phyloP scores from a whole-genome alignment of 2,329 filamentous ascomycete species.

The Pseudocercospora vitis region DNA sequence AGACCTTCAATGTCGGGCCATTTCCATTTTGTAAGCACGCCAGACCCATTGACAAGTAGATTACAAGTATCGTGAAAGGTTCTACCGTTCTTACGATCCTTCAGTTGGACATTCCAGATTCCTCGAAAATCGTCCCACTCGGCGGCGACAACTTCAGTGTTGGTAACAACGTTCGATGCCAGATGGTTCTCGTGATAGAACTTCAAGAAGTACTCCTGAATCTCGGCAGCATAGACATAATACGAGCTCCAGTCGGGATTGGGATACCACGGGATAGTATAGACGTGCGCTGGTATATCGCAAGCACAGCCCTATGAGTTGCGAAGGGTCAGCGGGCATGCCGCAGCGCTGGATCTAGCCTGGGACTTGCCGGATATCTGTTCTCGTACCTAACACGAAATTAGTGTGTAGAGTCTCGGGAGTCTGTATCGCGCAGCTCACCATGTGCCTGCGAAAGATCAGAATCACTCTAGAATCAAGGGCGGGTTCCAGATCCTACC shows the following conservation, averaged over 20 bases:
- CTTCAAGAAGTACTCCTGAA: constrained; percentile 43
- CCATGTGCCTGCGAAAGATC: too few relatives aligned
- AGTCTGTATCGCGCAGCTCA: too few relatives aligned
- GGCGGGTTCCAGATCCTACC: too few relatives aligned
- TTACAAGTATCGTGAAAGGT: constrained; percentile 50
- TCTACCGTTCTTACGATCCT: constrained; percentile 45
- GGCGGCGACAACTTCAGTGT: constrained; percentile 22
- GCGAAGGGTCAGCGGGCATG: not conserved
- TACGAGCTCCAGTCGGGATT: constrained; percentile 30
- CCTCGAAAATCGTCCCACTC: constrained; percentile 26
- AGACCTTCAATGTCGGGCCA: constrained; percentile 56
- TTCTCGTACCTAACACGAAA: constrained; percentile 40
- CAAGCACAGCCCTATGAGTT: constrained; percentile 30
- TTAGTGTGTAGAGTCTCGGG: too few relatives aligned
- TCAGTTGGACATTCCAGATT: constrained; percentile 35
- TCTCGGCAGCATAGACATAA: constrained; percentile 43
- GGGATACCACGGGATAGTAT: constrained; percentile 28
- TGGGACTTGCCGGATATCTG: constrained; percentile 1
- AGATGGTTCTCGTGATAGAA: constrained; percentile 43
- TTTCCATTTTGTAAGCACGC: constrained; percentile 54
- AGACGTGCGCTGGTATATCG: constrained; percentile 42
- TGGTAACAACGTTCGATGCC: constrained; percentile 39
- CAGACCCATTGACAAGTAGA: constrained; percentile 51
- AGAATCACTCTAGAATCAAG: too few relatives aligned
- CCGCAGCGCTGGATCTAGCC: too few relatives aligned